Percentiles rank a stretch among this genome's conserved stretches.
Evolutionary conservation across 495 filamentous ascomycete genomes (phyloP).

Genomic region (Penicillium turbatum): DNA sequence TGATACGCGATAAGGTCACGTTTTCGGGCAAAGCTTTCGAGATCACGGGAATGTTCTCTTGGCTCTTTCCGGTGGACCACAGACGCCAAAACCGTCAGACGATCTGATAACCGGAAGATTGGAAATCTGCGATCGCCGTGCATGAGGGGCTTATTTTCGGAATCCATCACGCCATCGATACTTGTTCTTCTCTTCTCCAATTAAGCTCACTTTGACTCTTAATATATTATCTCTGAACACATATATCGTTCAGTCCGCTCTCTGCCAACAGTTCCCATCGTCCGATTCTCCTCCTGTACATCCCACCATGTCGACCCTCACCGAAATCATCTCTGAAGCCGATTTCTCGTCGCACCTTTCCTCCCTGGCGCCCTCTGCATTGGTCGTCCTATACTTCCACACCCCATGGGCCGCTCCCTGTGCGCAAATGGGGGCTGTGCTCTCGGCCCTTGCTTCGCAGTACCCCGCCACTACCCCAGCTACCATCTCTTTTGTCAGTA

Average conservation of each 20-base stretch:
- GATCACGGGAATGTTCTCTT: neutral
- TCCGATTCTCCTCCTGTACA: conserved; percentile 10
- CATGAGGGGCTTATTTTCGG: neutral
- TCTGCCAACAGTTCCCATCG: conserved; percentile 7
- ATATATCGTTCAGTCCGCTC: neutral
- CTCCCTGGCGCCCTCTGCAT: conserved; percentile 59
- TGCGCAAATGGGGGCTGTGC: conserved; percentile 84
- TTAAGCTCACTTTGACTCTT: neutral
- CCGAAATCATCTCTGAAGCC: conserved; percentile 64
- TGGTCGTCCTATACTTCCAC: conserved; percentile 87
- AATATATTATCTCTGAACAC: neutral
- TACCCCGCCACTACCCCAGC: conserved; percentile 64
- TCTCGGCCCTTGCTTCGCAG: conserved; percentile 76
- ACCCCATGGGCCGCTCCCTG: conserved; percentile 97
- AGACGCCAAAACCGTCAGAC: neutral
- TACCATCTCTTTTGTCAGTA: conserved; percentile 71
- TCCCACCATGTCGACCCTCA: conserved; percentile 62
- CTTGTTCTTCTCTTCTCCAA: neutral
- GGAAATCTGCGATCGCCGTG: conserved; percentile 25
- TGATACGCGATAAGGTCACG: conserved; percentile 13
- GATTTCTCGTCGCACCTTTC: conserved; percentile 63
- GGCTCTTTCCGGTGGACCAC: neutral
- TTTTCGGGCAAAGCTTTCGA: neutral
- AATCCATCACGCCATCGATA: conserved; percentile 25
- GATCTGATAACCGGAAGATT: conserved; percentile 31